A percentile compares a stretch with the other conserved stretches of the same genome.
phyloP scores from a whole-genome alignment of 2,329 filamentous ascomycete genomes.

The Neurospora sp. region DNA sequence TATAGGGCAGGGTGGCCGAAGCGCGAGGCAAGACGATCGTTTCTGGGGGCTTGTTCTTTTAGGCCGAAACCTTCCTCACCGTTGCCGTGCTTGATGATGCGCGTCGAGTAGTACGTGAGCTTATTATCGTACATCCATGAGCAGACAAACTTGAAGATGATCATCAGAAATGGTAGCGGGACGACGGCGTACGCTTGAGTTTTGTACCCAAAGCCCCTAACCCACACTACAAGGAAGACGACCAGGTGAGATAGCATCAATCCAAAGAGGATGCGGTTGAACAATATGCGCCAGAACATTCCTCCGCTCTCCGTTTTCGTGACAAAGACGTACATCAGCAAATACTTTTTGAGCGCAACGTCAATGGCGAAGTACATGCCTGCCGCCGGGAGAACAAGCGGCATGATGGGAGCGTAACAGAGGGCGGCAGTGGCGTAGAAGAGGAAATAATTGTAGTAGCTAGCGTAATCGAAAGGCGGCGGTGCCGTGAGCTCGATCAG shows the following conservation, averaged over 20 bases:
- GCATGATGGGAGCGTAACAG: slow-evolving; percentile 76
- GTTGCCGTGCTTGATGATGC: slow-evolving; percentile 39
- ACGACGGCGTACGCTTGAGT: slow-evolving; percentile 55
- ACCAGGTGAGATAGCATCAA: slow-evolving; percentile 69
- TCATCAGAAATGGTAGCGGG: slow-evolving; percentile 67
- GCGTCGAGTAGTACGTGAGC: slow-evolving; percentile 70
- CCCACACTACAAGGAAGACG: slow-evolving; percentile 65
- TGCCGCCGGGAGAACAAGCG: slow-evolving; percentile 74
- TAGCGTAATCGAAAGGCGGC: slow-evolving; percentile 86
- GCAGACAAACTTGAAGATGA: slow-evolving; percentile 84
- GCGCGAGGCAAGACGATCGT: slow-evolving; percentile 60
- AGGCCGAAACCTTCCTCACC: slow-evolving; percentile 33
- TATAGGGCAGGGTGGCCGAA: slow-evolving; percentile 91
- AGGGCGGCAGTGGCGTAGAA: slow-evolving; percentile 88
- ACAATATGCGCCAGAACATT: slow-evolving; percentile 81
- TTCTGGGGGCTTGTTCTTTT: slow-evolving; percentile 45
- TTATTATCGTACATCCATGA: slow-evolving; percentile 63
- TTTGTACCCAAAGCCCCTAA: slow-evolving; percentile 51
- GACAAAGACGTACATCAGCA: slow-evolving; percentile 86
- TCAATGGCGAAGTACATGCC: slow-evolving; percentile 86
- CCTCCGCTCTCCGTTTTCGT: slow-evolving; percentile 96
- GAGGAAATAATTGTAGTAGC: slow-evolving; percentile 96
- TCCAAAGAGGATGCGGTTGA: slow-evolving; percentile 86
- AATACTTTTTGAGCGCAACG: slow-evolving; percentile 86
- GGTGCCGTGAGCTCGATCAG: slow-evolving; percentile 89